Conservation (phyloP, 805 yeast species). For the Saturnispora sekii region DNA sequence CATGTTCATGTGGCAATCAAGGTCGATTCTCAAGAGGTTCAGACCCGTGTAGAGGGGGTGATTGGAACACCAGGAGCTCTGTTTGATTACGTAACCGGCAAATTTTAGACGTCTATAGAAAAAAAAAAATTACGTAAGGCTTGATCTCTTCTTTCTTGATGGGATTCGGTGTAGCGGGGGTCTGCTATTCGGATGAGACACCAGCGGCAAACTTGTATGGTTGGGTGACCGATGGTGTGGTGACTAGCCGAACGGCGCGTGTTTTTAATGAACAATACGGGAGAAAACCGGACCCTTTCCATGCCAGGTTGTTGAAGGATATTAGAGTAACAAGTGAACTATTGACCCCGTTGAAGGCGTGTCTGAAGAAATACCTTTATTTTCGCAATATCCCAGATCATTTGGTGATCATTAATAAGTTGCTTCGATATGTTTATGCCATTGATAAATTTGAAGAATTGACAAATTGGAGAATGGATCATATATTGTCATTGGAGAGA, state of each 20-base stretch:
- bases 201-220: constrained; percentile 1
- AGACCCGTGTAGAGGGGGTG: neutral
- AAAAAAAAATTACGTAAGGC: constrained; percentile 1
- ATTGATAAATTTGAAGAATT: constrained; percentile 6
- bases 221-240: constrained; percentile 3
- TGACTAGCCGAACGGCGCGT: neutral
- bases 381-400: no score
- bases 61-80: constrained; percentile 10
- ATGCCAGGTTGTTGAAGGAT: constrained; percentile 3
- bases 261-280: constrained; percentile 3
- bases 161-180: constrained; percentile 7
- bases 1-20: constrained; percentile 58
- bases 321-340: neutral
- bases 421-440: constrained; percentile 8
- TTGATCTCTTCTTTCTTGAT: neutral
- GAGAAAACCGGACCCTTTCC: neutral
- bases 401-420: neutral
- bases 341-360: no score
- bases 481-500: constrained; percentile 2
- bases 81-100: constrained; percentile 7
- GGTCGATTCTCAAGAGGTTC: constrained; percentile 19
- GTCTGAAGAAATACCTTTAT: no score
- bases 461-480: constrained; percentile 2
- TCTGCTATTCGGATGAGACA: constrained; percentile 1
- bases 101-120: constrained; percentile 4